Evolutionary conservation across 371 early-diverging fungal genomes (phyloP), one percentile per base, ranked within the genome.

Genomic region (Mortierella sp.): DNA sequence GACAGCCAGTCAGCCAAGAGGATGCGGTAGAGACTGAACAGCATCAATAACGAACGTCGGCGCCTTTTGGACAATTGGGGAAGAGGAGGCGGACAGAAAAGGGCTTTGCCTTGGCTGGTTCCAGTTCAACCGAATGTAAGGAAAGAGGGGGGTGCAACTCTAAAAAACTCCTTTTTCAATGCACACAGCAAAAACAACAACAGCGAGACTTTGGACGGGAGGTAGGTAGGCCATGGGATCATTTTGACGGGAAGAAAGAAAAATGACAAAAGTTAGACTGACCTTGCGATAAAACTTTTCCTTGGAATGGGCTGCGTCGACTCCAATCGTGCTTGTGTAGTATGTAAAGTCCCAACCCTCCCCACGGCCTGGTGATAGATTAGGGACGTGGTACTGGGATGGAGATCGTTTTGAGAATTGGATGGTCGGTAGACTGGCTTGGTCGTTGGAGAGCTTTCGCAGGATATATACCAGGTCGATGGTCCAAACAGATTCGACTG

Each of bases 321-420:
- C 94, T 29, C 97, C 97, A 27, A 95, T 91, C 81, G 93, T 95
- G 71, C 94, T 93, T 24, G 97, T 97, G 82, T 96, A 97, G 83
- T 95, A 96, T 0, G 96, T 96, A 80, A 97, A 96, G 89, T 97
- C 97, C 43, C 90, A 86, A 44, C 87, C 83, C 16, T 82, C 87
- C 4, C 82, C 87, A 1, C 75, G 79, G 29, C 87, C 75, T 11
- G 82, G 82, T 3, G 87, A 86, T 8, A 86, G 78, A 46, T 72
- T 79, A 3, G 87, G 87, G 18, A 90, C 84, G 14, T 89, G 46
- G 29, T 58, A 72, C 8, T 71, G 80, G 14, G 58, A 58, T 27
- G 56, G 77, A 5, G 75, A n/a, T 29, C 75, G 74, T 55, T 60
- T 80, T 38, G 78, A 72, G 32, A 75, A 78, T 24, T 72, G 56